phyloP scores from a whole-genome alignment of 1,139 yeast genomes.

The Lodderomyces oxycetoniae region DNA sequence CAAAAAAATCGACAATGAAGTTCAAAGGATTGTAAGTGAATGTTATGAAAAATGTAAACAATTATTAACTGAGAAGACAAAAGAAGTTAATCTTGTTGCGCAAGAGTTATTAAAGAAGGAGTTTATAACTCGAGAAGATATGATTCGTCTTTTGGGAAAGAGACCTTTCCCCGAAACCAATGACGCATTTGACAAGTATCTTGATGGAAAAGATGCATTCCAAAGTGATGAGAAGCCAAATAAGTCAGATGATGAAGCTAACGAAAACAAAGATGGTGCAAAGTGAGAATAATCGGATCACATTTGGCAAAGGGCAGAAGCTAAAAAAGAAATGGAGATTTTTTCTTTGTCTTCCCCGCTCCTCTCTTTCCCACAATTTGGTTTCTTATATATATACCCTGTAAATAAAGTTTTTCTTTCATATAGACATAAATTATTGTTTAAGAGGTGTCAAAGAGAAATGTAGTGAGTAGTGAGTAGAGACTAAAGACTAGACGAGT shows the following conservation, averaged over 20 bases:
- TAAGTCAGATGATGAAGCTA: constrained; percentile 24
- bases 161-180: constrained; percentile 88
- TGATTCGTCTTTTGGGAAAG: constrained; percentile 80
- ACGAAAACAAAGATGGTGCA: constrained; percentile 4
- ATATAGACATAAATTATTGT: too few species aligned
- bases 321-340: constrained; percentile 2
- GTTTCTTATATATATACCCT: too few species aligned
- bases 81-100: constrained; percentile 80
- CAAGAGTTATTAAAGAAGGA: constrained; percentile 78
- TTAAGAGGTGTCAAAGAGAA: too few species aligned
- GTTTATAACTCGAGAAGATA: constrained; percentile 84
- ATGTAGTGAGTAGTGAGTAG: too few species aligned
- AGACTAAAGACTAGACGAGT: too few species aligned
- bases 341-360: too few species aligned
- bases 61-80: constrained; percentile 63
- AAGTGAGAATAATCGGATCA: not conserved
- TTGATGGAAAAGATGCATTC: constrained; percentile 37
- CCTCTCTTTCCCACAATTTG: too few species aligned
- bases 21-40: constrained; percentile 72
- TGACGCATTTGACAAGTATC: constrained; percentile 90
- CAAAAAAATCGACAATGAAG: constrained; percentile 73
- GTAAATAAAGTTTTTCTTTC: too few species aligned
- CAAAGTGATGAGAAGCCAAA: constrained; percentile 24
- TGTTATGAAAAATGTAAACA: constrained; percentile 69
- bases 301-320: constrained; percentile 1